A percentile compares a stretch with the other conserved stretches of the same genome.
phyloP scores from a whole-genome alignment of 2,329 filamentous ascomycete genomes.

The Trichoderma sp. region DNA sequence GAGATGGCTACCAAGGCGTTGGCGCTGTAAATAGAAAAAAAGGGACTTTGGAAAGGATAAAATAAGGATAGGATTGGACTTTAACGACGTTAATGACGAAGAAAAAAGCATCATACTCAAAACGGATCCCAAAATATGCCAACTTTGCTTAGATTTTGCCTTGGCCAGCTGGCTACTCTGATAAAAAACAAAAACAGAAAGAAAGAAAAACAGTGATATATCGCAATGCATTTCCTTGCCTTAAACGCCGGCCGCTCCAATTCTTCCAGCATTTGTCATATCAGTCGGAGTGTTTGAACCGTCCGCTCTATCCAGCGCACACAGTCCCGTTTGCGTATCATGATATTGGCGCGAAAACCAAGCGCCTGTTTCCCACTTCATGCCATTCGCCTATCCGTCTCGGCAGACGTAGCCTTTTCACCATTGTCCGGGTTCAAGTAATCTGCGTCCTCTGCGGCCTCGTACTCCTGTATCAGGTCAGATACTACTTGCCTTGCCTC shows the following conservation, averaged over 20 bases:
- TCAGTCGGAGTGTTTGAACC: background rate
- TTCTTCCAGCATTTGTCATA: background rate
- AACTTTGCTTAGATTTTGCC: background rate
- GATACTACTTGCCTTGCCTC: conserved; percentile 88
- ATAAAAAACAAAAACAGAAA: background rate
- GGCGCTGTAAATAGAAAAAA: conserved; percentile 28
- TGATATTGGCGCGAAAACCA: background rate
- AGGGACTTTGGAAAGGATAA: background rate
- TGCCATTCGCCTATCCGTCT: conserved; percentile 50
- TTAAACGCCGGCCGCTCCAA: conserved; percentile 12
- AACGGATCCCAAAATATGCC: background rate
- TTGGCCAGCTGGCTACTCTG: background rate
- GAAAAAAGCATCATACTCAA: background rate
- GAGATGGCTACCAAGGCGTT: conserved; percentile 80
- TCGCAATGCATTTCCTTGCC: conserved; percentile 7
- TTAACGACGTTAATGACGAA: background rate
- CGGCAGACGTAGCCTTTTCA: conserved; percentile 50
- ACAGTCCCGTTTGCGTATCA: background rate
- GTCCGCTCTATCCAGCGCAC: background rate
- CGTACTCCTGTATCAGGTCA: conserved; percentile 90
- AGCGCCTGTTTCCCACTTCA: conserved; percentile 23
- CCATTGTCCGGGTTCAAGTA: conserved; percentile 76
- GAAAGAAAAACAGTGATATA: background rate
- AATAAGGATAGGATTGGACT: background rate
- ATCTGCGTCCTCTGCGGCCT: conserved; percentile 86